Evolutionary conservation across 2,329 filamentous ascomycete species (phyloP), one percentile per base, ranked within the genome.

Genomic region (Penicillium sp.): DNA sequence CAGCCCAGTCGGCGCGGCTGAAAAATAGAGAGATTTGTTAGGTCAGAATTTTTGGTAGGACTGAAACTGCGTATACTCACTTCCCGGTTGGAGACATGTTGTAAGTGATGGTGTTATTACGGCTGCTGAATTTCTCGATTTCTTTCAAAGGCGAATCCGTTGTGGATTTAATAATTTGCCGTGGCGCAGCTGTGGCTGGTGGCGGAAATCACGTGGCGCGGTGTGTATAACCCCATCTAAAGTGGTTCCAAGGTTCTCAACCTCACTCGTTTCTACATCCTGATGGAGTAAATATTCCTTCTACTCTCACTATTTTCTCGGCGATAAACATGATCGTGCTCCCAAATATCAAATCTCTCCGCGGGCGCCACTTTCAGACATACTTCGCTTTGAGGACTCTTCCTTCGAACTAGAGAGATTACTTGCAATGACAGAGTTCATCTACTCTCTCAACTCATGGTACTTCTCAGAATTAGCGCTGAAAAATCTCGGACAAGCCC

Each of bases 1-100:
- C 94, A 76, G 94, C 93, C 93, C 93, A 97, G 84, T 97, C 93
- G 73, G 83, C 84, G 72, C 84, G 82, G 75, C 81, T 84, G 58
- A 29, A 61, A 58, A 64, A 61, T 56, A 45, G 50, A 60, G 62
- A 57, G 55, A 41, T 49, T 40, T 49, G 61, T 70, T 61, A 71
- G 64, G 48, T 6, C 17, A 37, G 17, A 21, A 33, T 31, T 48
- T 47, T 10, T 45, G 40, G 7, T 27, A 9, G 7, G 23, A 41
- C 61, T 56, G 33, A 6, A 21, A 19, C 13, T 27, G 52, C 15
- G 37, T 47, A 52, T 55, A 70, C 77, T 73, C 68, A 80, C 78
- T 75, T 79, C 69, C 73, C 75, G 68, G 77, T 72, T 73, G 75
- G 77, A 60, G 78, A 80, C 78, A 80, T 80, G 62, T 66, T 76